These are phyloP conservation scores for Chytridiales sp. DNA, from an alignment of 371 early-diverging fungal species.

Conservation along the genomic window DNA sequence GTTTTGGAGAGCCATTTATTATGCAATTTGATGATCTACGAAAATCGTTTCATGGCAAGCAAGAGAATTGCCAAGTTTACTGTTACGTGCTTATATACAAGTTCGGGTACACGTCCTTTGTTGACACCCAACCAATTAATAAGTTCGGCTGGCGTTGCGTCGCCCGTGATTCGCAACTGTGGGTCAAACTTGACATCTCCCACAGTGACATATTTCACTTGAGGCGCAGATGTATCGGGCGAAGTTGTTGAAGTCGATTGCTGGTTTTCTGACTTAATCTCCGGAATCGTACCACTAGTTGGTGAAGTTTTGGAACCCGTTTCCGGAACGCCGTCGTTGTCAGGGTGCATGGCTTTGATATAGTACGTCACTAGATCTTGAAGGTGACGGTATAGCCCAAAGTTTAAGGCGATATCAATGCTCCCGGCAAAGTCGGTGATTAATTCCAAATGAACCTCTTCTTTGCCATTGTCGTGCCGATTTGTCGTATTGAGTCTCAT, in stretches of 20 bases:
- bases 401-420: constrained; percentile 72
- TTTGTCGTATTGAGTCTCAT: constrained; percentile 48
- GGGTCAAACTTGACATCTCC: constrained; percentile 50
- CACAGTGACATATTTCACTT: constrained; percentile 7
- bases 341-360: background rate
- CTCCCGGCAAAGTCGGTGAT: constrained; percentile 63
- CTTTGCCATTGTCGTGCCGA: too few relatives aligned
- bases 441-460: constrained; percentile 48
- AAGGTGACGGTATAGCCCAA: constrained; percentile 68
- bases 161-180: constrained; percentile 52
- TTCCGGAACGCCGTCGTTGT: background rate
- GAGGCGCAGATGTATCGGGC: too few relatives aligned
- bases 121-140: constrained; percentile 50
- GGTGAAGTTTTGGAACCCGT: background rate
- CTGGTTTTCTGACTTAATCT: too few relatives aligned
- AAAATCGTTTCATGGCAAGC: too few relatives aligned
- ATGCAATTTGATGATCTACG: too few relatives aligned
- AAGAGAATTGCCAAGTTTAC: background rate
- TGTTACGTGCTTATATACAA: constrained; percentile 27
- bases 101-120: constrained; percentile 42
- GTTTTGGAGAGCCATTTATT: too few relatives aligned
- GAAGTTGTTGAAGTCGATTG: too few relatives aligned
- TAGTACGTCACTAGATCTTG: constrained; percentile 56
- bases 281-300: background rate
- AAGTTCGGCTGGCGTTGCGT: constrained; percentile 51